Evolutionary conservation across 106 monocot genomes (phyloP).

Genomic region (Amphibolis antarctica): DNA sequence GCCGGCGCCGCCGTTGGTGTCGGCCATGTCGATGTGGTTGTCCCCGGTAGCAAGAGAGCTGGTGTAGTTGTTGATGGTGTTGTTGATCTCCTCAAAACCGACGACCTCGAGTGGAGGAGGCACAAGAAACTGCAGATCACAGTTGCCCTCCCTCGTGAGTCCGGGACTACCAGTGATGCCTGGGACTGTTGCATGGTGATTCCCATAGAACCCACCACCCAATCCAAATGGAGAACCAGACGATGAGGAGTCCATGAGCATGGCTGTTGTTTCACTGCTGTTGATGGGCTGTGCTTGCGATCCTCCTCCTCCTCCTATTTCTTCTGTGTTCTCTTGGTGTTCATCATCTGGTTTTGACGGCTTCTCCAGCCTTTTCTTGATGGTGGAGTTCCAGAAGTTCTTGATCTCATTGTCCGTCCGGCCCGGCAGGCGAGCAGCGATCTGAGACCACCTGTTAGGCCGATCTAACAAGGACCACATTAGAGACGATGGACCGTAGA

Average conservation of each 20-base stretch:
- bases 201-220: conserved; percentile 18
- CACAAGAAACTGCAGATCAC: conserved; percentile 30
- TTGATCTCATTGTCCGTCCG: conserved; percentile 89
- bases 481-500: not conserved
- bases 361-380: conserved; percentile 66
- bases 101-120: conserved; percentile 45
- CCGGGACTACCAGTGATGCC: not conserved
- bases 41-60: no score
- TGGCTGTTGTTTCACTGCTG: not conserved
- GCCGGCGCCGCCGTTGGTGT: not conserved
- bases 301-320: not conserved
- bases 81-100: conserved; percentile 29
- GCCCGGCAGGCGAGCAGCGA: conserved; percentile 67
- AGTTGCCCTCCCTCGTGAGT: conserved; percentile 8
- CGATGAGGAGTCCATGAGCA: conserved; percentile 23
- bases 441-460: conserved; percentile 66
- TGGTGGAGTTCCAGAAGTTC: conserved; percentile 97
- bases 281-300: not conserved
- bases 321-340: conserved; percentile 8
- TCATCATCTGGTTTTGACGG: conserved; percentile 7
- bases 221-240: not conserved
- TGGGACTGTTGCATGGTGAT: conserved; percentile 15
- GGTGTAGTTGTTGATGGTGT: no score
- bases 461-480: not conserved
- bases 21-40: not conserved